A percentile compares a stretch with the other conserved stretches of the same genome.
Conservation (phyloP, 2,329 filamentous ascomycete species). For the Lojkania enalia region DNA sequence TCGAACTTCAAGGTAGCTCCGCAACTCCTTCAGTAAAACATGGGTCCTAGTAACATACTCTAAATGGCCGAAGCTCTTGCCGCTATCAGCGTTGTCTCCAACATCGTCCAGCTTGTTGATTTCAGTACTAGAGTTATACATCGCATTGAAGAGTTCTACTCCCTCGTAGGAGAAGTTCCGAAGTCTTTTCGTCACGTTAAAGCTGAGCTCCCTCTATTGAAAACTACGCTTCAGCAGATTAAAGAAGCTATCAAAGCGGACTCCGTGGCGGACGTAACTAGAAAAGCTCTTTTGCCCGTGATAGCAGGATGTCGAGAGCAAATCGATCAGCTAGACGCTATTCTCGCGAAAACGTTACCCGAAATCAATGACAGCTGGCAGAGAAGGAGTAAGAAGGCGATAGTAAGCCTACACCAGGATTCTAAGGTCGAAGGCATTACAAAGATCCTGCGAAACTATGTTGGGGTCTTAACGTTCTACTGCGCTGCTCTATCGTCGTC, state of each 20-base stretch:
- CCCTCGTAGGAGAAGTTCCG: slow-evolving; percentile 9
- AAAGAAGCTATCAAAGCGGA: slow-evolving; percentile 9
- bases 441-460: slow-evolving; percentile 9
- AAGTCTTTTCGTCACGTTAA: slow-evolving; percentile 17
- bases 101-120: slow-evolving; percentile 21
- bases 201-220: slow-evolving; percentile 13
- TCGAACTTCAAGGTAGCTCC: neutral
- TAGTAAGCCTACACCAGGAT: slow-evolving; percentile 10
- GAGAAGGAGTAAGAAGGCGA: slow-evolving; percentile 8
- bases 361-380: slow-evolving; percentile 11
- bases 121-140: slow-evolving; percentile 12
- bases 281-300: slow-evolving; percentile 13
- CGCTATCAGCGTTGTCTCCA: slow-evolving; percentile 14
- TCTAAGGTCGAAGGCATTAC: slow-evolving; percentile 10
- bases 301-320: slow-evolving; percentile 16
- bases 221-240: slow-evolving; percentile 10
- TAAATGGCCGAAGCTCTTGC: slow-evolving; percentile 19
- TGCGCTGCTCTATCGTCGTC: slow-evolving; percentile 9
- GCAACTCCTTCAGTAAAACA: neutral
- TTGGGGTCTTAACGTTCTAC: slow-evolving; percentile 13
- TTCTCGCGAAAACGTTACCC: slow-evolving; percentile 16
- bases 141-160: slow-evolving; percentile 16
- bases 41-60: slow-evolving; percentile 1
- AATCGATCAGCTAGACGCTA: slow-evolving; percentile 16
- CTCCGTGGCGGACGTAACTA: slow-evolving; percentile 4